Percentiles rank a stretch among this genome's conserved stretches.
phyloP scores from a whole-genome alignment of 2,329 filamentous ascomycete genomes.

The Colletotrichum lindemuthianum region DNA sequence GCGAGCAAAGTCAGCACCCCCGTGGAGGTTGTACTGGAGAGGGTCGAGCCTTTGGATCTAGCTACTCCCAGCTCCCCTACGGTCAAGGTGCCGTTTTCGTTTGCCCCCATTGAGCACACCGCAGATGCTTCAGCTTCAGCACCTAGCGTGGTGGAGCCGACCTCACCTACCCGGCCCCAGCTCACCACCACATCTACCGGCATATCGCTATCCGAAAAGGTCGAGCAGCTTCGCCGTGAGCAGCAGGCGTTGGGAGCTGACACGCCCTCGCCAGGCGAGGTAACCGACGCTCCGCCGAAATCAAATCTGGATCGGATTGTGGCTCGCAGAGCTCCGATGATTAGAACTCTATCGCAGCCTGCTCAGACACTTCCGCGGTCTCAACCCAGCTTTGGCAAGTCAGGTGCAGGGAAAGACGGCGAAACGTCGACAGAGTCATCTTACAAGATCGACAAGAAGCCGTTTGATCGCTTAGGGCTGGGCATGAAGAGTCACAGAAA shows the following conservation, averaged over 20 bases:
- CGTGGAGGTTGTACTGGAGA: constrained; percentile 52
- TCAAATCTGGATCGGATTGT: constrained; percentile 47
- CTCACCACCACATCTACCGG: constrained; percentile 24
- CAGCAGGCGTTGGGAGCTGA: constrained; percentile 51
- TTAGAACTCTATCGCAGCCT: constrained; percentile 64
- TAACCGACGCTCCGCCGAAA: constrained; percentile 39
- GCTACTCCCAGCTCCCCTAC: constrained; percentile 51
- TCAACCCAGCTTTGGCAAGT: constrained; percentile 56
- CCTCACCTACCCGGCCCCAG: constrained; percentile 15
- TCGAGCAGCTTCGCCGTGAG: constrained; percentile 63
- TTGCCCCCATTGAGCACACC: constrained; percentile 23
- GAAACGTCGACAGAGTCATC: constrained; percentile 49
- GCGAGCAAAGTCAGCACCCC: constrained; percentile 44
- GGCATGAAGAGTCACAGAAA: constrained; percentile 70
- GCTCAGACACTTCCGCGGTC: constrained; percentile 56
- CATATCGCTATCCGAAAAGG: constrained; percentile 54
- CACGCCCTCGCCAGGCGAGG: constrained; percentile 37
- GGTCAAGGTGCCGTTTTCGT: constrained; percentile 35
- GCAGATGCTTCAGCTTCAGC: constrained; percentile 1
- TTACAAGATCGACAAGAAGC: constrained; percentile 74
- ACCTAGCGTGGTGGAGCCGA: constrained; percentile 1
- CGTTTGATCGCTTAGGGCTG: constrained; percentile 78
- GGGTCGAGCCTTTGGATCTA: constrained; percentile 62
- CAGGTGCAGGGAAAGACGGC: constrained; percentile 48
- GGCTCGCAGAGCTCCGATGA: constrained; percentile 60